Evolutionary conservation across 805 yeast genomes (phyloP).

Genomic region (Metschnikowia gruessii): DNA sequence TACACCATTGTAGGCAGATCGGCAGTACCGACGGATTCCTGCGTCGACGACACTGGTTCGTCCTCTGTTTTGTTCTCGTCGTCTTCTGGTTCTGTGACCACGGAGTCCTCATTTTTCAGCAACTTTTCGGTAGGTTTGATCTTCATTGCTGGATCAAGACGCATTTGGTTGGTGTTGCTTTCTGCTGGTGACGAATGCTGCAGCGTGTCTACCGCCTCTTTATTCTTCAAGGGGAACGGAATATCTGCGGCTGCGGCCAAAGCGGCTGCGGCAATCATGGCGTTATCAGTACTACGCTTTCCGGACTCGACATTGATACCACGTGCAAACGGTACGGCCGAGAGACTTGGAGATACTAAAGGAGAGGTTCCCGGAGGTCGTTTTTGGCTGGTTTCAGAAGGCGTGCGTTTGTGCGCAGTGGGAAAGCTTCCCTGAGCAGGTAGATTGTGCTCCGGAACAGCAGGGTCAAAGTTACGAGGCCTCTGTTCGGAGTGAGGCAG

Average conservation of each 20-base stretch:
- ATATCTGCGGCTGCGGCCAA: conserved; percentile 77
- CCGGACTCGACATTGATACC: conserved; percentile 37
- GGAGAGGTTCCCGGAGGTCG: conserved; percentile 2
- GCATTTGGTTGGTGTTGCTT: background rate
- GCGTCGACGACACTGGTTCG: conserved; percentile 14
- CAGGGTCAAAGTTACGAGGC: background rate
- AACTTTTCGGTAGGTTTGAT: background rate
- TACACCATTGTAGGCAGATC: background rate
- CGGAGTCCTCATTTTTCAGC: conserved; percentile 7
- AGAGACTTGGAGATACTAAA: conserved; percentile 43
- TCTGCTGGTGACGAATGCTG: background rate
- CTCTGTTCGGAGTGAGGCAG: background rate
- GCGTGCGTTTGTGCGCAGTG: conserved; percentile 26
- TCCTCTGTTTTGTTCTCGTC: conserved; percentile 30
- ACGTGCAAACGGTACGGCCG: conserved; percentile 39
- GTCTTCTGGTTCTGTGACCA: conserved; percentile 22
- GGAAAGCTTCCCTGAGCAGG: conserved; percentile 23
- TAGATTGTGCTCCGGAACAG: background rate
- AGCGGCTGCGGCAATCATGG: conserved; percentile 79
- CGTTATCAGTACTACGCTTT: conserved; percentile 42
- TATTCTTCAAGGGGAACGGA: conserved; percentile 44
- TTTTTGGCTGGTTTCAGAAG: conserved; percentile 19
- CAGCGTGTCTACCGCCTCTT: conserved; percentile 3
- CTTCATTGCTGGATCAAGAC: background rate
- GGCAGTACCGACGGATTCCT: background rate